Evolutionary conservation across 1,139 yeast genomes (phyloP).

Genomic region (Diutina siamensis): DNA sequence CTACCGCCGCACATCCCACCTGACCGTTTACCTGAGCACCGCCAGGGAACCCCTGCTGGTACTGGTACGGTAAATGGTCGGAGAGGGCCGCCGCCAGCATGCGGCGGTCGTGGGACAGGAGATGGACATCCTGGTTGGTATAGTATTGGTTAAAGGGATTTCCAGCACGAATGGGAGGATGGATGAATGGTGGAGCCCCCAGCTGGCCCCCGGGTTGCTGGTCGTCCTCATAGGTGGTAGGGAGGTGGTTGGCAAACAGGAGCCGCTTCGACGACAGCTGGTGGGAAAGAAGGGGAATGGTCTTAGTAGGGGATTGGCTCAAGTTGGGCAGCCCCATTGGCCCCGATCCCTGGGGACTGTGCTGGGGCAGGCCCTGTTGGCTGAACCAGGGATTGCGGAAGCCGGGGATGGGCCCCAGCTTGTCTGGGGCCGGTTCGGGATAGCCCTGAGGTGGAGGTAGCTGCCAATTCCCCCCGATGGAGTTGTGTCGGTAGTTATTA

Average conservation of each 20-base stretch:
- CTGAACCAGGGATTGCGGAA: slow-evolving; percentile 38
- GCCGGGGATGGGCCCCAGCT: slow-evolving; percentile 14
- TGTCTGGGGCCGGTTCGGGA: neutral
- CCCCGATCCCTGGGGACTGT: neutral
- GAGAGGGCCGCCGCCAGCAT: slow-evolving; percentile 27
- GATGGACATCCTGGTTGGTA: slow-evolving; percentile 26
- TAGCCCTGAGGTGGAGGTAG: slow-evolving; percentile 19
- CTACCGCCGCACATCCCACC: neutral
- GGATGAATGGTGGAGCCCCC: slow-evolving; percentile 18
- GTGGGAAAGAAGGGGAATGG: slow-evolving; percentile 18
- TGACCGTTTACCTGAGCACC: neutral
- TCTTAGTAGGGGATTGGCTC: slow-evolving; percentile 20
- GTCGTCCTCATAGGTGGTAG: slow-evolving; percentile 36
- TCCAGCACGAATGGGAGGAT: slow-evolving; percentile 38
- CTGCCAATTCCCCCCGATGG: slow-evolving; percentile 34
- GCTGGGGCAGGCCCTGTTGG: slow-evolving; percentile 12
- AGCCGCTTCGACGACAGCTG: slow-evolving; percentile 26
- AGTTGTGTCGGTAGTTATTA: slow-evolving; percentile 27
- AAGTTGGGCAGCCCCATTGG: slow-evolving; percentile 7
- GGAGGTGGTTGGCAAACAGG: slow-evolving; percentile 35
- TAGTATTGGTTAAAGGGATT: slow-evolving; percentile 38
- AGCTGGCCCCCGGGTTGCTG: slow-evolving; percentile 15
- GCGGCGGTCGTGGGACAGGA: slow-evolving; percentile 25
- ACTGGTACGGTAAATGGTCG: slow-evolving; percentile 2
- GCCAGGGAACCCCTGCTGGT: neutral